Conservation (phyloP, 768 basidiomycete species). For the Pulveroboletus sp. region DNA sequence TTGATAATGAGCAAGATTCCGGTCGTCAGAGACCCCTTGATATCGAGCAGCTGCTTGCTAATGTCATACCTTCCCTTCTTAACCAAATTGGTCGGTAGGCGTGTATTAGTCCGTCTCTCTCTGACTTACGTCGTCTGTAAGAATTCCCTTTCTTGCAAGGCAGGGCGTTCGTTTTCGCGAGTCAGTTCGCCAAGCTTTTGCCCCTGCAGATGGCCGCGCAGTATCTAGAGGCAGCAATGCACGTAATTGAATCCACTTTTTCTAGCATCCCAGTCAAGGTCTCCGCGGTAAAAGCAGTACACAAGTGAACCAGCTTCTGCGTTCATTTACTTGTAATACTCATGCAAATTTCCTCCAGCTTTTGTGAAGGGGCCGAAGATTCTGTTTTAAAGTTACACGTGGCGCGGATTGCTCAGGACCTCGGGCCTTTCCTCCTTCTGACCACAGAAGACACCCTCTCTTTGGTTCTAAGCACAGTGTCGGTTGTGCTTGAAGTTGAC, state of each 20-base stretch:
- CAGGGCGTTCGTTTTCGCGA: constrained; percentile 90
- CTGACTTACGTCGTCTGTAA: constrained; percentile 25
- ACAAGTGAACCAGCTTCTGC: constrained; percentile 60
- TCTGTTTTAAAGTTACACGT: constrained; percentile 60
- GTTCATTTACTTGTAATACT: neutral
- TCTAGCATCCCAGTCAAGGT: constrained; percentile 87
- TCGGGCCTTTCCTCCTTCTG: constrained; percentile 76
- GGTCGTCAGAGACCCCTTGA: constrained; percentile 67
- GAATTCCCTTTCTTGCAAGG: constrained; percentile 93
- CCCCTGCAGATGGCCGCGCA: constrained; percentile 71
- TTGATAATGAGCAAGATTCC: constrained; percentile 70
- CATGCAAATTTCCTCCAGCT: constrained; percentile 40
- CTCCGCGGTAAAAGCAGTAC: constrained; percentile 88
- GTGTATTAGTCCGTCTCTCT: neutral
- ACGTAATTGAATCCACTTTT: constrained; percentile 70
- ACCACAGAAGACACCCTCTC: constrained; percentile 87
- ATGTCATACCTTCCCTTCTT: constrained; percentile 76
- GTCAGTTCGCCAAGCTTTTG: constrained; percentile 74
- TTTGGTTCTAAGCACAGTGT: constrained; percentile 81
- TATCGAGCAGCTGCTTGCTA: constrained; percentile 67
- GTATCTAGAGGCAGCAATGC: constrained; percentile 83
- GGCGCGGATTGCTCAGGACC: constrained; percentile 68
- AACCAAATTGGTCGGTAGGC: constrained; percentile 55
- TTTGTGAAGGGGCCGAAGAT: constrained; percentile 58
- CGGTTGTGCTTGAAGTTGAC: constrained; percentile 71